Percentiles rank a stretch among this genome's conserved stretches.
Conservation (phyloP, 352 stramenopile species). For the Saprolegnia diclina region DNA sequence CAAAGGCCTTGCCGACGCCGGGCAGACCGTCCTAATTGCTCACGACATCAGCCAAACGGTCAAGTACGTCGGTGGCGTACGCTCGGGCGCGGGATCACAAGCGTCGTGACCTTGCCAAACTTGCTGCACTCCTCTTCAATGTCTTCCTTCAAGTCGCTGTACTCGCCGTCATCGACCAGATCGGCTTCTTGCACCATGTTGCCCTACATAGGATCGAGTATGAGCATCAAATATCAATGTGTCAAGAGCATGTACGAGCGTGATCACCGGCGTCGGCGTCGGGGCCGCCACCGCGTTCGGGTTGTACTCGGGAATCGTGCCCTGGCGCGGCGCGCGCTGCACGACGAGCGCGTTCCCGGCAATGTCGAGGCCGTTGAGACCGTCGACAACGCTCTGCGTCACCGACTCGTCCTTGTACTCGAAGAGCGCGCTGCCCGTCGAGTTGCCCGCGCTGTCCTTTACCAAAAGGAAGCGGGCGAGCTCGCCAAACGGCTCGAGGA, state of each 20-base stretch:
- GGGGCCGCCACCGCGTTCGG: neutral
- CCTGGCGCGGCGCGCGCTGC: slow-evolving; percentile 42
- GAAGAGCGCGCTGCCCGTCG: slow-evolving; percentile 68
- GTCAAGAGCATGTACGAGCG: neutral
- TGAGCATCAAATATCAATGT: neutral
- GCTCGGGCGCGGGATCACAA: slow-evolving; percentile 80
- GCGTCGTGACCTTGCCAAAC: slow-evolving; percentile 56
- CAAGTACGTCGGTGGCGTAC: slow-evolving; percentile 31
- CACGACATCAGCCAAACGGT: neutral
- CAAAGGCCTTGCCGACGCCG: slow-evolving; percentile 74
- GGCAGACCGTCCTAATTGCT: slow-evolving; percentile 57
- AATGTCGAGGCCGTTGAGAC: slow-evolving; percentile 73
- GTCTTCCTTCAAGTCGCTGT: slow-evolving; percentile 83
- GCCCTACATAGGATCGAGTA: slow-evolving; percentile 35
- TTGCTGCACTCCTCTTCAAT: slow-evolving; percentile 87
- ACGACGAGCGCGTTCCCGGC: slow-evolving; percentile 60
- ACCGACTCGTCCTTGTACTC: slow-evolving; percentile 66
- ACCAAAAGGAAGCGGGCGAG: slow-evolving; percentile 64
- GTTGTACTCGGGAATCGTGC: slow-evolving; percentile 26
- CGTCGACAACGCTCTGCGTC: slow-evolving; percentile 52
- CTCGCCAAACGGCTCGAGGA: slow-evolving; percentile 76
- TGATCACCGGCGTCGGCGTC: slow-evolving; percentile 17
- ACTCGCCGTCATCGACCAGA: slow-evolving; percentile 80
- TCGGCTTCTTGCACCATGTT: slow-evolving; percentile 85
- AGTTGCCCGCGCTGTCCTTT: slow-evolving; percentile 46